Conservation (phyloP, 805 yeast genomes). For the Ogataea wickerhamii region DNA sequence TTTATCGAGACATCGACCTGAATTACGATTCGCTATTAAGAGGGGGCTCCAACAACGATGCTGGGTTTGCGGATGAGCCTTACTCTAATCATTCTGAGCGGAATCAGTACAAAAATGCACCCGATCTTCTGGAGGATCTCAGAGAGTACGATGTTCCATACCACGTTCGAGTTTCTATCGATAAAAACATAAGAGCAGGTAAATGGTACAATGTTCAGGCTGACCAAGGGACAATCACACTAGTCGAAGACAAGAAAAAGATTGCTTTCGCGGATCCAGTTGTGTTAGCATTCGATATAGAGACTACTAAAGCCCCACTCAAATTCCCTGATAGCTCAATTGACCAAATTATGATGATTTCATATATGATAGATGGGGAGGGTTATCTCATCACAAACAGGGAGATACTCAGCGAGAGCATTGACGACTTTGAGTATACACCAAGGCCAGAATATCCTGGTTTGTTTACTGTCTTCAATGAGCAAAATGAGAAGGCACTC, state of each 20-base stretch:
- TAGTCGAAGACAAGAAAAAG: constrained; percentile 63
- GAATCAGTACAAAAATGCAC: constrained; percentile 45
- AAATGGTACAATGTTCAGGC: constrained; percentile 89
- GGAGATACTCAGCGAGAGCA: constrained; percentile 90
- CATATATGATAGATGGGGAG: constrained; percentile 98
- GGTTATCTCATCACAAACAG: constrained; percentile 92
- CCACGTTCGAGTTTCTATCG: constrained; percentile 95
- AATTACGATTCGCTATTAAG: constrained; percentile 32
- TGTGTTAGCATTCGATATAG: constrained; percentile 94
- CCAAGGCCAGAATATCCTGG: constrained; percentile 98
- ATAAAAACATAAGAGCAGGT: constrained; percentile 81
- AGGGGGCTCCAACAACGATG: constrained; percentile 32
- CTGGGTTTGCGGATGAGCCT: constrained; percentile 24
- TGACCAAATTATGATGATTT: constrained; percentile 98
- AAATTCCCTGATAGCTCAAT: constrained; percentile 90
- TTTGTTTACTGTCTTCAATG: constrained; percentile 83
- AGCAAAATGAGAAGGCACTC: constrained; percentile 74
- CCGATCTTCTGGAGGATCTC: constrained; percentile 69
- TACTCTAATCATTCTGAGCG: constrained; percentile 7
- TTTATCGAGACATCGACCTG: constrained; percentile 56
- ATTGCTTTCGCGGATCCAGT: constrained; percentile 98
- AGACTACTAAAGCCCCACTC: constrained; percentile 93
- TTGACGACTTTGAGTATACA: constrained; percentile 95
- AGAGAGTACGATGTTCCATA: constrained; percentile 96
- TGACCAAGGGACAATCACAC: constrained; percentile 48